A percentile compares a stretch with the other conserved stretches of the same genome.
Conservation (phyloP, 371 early-diverging fungal genomes). For the Mortierella polycephala region DNA sequence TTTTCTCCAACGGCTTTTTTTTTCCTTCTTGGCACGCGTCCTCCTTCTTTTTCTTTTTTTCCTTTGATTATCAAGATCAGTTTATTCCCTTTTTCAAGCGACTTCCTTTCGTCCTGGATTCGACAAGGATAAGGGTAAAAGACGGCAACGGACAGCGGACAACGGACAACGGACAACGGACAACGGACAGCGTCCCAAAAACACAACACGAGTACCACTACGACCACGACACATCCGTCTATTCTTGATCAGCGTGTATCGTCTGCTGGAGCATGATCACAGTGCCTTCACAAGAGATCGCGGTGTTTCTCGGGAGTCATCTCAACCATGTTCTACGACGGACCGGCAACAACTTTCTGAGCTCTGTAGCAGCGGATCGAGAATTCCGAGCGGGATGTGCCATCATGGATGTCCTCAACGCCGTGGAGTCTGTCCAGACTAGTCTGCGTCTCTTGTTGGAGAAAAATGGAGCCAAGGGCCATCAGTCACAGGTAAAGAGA, state of each 20-base stretch:
- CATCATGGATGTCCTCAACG: conserved; percentile 50
- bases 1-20: no score
- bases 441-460: conserved; percentile 21
- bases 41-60: no score
- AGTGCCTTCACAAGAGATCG: conserved; percentile 55
- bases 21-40: no score
- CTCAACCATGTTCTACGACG: conserved; percentile 48
- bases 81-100: background rate
- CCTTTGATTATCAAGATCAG: no score
- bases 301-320: conserved; percentile 49
- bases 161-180: no score
- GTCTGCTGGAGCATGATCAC: conserved; percentile 43
- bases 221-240: background rate
- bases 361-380: conserved; percentile 45
- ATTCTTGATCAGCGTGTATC: background rate
- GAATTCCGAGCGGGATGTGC: conserved; percentile 52
- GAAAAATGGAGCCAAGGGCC: conserved; percentile 11
- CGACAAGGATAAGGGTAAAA: background rate
- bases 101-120: conserved; percentile 1
- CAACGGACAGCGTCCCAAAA: background rate
- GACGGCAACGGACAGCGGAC: background rate
- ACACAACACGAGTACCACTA: background rate
- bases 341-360: conserved; percentile 43
- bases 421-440: conserved; percentile 42
- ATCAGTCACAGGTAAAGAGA: conserved; percentile 23